Percentiles rank a stretch among this genome's conserved stretches.
phyloP scores from a whole-genome alignment of 208 protist species.

The Giardia duodenalis region DNA sequence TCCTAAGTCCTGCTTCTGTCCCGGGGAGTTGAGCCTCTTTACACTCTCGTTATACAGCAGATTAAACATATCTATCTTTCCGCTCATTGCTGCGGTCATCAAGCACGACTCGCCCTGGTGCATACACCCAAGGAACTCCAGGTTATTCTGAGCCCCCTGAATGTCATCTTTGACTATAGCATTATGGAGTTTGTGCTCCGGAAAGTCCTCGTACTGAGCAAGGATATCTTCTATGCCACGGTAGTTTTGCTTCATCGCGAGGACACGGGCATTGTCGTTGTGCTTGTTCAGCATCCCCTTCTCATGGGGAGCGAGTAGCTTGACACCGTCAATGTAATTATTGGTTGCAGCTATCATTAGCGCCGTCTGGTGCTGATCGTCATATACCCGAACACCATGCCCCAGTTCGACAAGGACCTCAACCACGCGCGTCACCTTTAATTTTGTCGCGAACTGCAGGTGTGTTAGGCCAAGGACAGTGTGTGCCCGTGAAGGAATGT shows the following conservation, averaged over 20 bases:
- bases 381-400: not conserved
- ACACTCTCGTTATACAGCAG: not conserved
- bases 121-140: not conserved
- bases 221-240: not conserved
- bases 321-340: not conserved
- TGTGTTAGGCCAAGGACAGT: not conserved
- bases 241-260: not conserved
- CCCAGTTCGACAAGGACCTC: not conserved
- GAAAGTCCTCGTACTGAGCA: not conserved
- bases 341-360: not conserved
- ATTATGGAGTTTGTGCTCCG: not conserved
- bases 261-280: not conserved
- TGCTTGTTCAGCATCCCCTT: not conserved
- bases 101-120: not conserved
- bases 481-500: not conserved
- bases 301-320: not conserved
- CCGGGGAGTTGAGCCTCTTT: not conserved
- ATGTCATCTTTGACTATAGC: not conserved
- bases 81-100: not conserved
- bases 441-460: not conserved
- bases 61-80: not conserved
- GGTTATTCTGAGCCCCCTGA: not conserved
- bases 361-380: not conserved
- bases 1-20: not conserved
- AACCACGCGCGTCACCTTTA: not conserved